A percentile compares a stretch with the other conserved stretches of the same genome.
Conservation (phyloP, 1,284 basidiomycete species). For the Malassezia vespertilionis region DNA sequence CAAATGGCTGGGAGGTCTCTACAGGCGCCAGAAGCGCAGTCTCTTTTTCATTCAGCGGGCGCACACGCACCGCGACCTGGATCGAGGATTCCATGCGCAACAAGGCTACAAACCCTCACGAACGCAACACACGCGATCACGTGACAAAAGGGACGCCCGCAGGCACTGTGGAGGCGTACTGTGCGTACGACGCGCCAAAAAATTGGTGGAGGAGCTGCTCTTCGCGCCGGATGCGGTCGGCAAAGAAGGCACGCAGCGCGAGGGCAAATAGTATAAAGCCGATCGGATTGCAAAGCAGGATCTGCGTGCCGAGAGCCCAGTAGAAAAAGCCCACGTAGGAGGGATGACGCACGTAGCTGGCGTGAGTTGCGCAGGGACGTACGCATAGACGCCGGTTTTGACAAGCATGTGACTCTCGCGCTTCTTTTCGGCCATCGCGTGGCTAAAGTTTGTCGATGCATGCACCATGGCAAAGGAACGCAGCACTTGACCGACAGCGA, state of each 20-base stretch:
- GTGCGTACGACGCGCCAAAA: conserved; percentile 67
- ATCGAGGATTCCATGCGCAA: conserved; percentile 32
- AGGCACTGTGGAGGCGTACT: conserved; percentile 60
- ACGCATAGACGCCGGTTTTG: conserved; percentile 35
- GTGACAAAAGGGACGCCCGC: conserved; percentile 55
- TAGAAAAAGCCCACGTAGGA: conserved; percentile 96
- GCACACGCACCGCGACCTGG: conserved; percentile 33
- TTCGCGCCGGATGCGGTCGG: conserved; percentile 60
- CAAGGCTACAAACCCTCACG: conserved; percentile 1
- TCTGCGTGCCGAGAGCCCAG: conserved; percentile 88
- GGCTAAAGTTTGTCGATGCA: conserved; percentile 83
- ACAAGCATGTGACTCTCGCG: conserved; percentile 36
- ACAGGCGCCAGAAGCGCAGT: conserved; percentile 31
- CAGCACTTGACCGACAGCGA: conserved; percentile 63
- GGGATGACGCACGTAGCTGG: conserved; percentile 82
- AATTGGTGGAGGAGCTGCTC: conserved; percentile 63
- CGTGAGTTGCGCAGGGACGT: conserved; percentile 4
- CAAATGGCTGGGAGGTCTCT: conserved; percentile 35
- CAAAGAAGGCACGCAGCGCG: conserved; percentile 77
- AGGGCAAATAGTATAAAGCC: conserved; percentile 58
- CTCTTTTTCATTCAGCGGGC: conserved; percentile 42
- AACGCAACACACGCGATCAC: conserved; percentile 10
- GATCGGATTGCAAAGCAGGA: conserved; percentile 78
- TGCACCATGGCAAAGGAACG: conserved; percentile 90
- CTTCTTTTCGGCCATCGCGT: conserved; percentile 50